Evolutionary conservation across 2,329 filamentous ascomycete genomes (phyloP).

Genomic region (Botryotinia globosa): DNA sequence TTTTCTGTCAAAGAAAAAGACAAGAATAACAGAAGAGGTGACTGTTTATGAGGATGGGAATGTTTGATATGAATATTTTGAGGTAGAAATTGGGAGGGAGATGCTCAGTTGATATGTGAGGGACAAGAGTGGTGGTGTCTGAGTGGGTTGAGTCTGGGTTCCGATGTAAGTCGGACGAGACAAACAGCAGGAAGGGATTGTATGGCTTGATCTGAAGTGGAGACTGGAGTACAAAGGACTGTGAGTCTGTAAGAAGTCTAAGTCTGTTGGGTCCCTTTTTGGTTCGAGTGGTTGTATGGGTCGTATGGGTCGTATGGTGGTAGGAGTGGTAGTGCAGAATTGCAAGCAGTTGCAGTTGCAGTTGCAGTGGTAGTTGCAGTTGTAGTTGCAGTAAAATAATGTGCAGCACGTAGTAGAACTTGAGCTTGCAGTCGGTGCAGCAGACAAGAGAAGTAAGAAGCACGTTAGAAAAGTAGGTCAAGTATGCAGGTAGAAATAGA

Average conservation of each 20-base stretch:
- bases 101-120: conserved; percentile 21
- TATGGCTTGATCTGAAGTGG: conserved; percentile 18
- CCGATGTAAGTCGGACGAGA: conserved; percentile 20
- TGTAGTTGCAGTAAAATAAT: conserved; percentile 8
- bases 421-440: conserved; percentile 12
- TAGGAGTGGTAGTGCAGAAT: conserved; percentile 19
- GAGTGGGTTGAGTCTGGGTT: conserved; percentile 15
- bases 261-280: conserved; percentile 15
- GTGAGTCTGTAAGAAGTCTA: conserved; percentile 13
- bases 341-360: conserved; percentile 9
- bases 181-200: conserved; percentile 18
- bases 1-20: conserved; percentile 20
- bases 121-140: conserved; percentile 18
- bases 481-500: conserved; percentile 14
- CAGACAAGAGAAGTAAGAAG: conserved; percentile 7
- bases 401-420: conserved; percentile 14
- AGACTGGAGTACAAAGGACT: conserved; percentile 17
- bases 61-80: conserved; percentile 14
- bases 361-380: too few relatives aligned
- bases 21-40: conserved; percentile 1
- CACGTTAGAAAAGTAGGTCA: conserved; percentile 7
- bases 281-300: conserved; percentile 9
- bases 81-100: conserved; percentile 11
- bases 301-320: conserved; percentile 9
- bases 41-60: conserved; percentile 17